Evolutionary conservation across 228 moss, liverwort and hornwort genomes (phyloP), one percentile per base, ranked within the genome.

Genomic region (Sphagnum magellanicum): DNA sequence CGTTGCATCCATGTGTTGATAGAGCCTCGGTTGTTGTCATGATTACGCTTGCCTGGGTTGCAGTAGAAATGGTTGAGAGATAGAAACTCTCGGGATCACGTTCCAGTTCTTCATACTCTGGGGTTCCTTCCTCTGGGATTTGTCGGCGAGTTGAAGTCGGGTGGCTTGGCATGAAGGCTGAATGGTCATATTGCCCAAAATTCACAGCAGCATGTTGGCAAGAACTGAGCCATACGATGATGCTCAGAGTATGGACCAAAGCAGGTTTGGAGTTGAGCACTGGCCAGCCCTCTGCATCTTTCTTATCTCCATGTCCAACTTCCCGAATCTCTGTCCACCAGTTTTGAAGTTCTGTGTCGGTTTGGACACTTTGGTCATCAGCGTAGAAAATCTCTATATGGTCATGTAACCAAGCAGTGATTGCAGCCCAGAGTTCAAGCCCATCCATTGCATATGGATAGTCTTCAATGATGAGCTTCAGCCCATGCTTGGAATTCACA

Each of bases 261-360:
- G 68, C 73, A 16, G 68, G 62, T 53, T 16, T 72, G 1, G 84
- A 86, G 50, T 90, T 65, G 5, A 78, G 46, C 50, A 75, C 70
- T 4, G 84, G 86, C 92, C 95, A 95, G 50, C 91, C 71, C 50
- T 78, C 53, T 5, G 61, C 82, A 60, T 87, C 78, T 74, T 85
- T 89, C 63, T 72, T 82, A 82, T 95, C 92, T 10, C 69, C 89
- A 50, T 95, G 92, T 1, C 92, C 95, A 7, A 86, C 81, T 7
- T 4, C 79, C 5, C 83, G 75, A n/a, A 91, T 72, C 60, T 95
- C 95, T 1, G 68, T 68, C 95, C 95, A 95, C 90, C 92, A 95
- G 13, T 73, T 76, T 76, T 90, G 90, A 10, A 95, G 81, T 74
- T 95, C 95, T 4, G 48, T 8, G 73, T 95, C 95, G 0, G 50